phyloP scores from a whole-genome alignment of 257 asterid species.

The Misopates orontium region DNA sequence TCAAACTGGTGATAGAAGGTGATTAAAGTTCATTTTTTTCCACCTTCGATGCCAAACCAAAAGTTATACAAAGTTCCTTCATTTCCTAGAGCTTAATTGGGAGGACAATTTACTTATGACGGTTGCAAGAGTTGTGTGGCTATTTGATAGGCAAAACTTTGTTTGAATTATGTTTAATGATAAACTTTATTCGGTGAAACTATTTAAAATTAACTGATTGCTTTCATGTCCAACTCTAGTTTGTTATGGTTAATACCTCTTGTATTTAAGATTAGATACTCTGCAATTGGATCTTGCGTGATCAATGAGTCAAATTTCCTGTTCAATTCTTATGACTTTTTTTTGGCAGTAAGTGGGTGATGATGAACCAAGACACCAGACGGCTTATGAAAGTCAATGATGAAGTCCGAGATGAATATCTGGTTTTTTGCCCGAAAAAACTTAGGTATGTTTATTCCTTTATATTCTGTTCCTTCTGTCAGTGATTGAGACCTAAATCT shows the following conservation, averaged over 20 bases:
- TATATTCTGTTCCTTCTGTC: background rate
- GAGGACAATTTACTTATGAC: no score
- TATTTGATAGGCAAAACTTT: background rate
- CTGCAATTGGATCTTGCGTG: background rate
- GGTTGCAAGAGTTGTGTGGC: background rate
- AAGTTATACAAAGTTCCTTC: background rate
- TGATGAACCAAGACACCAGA: constrained; percentile 95
- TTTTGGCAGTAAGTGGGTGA: constrained; percentile 93
- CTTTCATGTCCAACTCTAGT: background rate
- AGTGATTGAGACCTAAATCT: constrained; percentile 1
- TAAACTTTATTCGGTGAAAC: background rate
- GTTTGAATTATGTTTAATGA: background rate
- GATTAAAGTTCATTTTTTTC: background rate
- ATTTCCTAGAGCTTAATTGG: background rate
- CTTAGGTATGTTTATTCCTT: constrained; percentile 53
- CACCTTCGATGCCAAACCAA: background rate
- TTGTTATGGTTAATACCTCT: background rate
- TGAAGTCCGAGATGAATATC: constrained; percentile 83
- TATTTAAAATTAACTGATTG: no score
- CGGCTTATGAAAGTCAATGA: constrained; percentile 90
- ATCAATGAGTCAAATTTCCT: background rate
- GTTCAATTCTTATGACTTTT: constrained; percentile 2
- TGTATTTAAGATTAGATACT: background rate
- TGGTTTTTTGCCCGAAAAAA: constrained; percentile 65
- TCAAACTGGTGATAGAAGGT: background rate